Percentiles rank a stretch among this genome's conserved stretches.
Conservation (phyloP, 371 early-diverging fungal genomes). For the Rhizomucor miehei region DNA sequence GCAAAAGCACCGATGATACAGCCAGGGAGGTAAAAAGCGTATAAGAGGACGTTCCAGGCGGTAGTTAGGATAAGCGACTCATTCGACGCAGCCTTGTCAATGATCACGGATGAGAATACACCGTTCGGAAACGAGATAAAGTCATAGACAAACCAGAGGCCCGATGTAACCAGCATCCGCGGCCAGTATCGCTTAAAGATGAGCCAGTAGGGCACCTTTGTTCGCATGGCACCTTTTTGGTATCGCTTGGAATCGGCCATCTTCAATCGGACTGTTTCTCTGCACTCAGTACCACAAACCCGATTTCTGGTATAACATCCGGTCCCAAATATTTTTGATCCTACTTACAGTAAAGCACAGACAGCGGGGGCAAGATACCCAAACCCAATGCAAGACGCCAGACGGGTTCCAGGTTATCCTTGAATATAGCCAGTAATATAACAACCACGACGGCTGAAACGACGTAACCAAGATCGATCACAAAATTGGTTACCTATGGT, state of each 20-base stretch:
- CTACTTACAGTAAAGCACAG: slow-evolving; percentile 54
- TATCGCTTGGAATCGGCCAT: slow-evolving; percentile 57
- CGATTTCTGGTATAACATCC: no score
- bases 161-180: slow-evolving; percentile 51
- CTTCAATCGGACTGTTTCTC: slow-evolving; percentile 44
- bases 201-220: slow-evolving; percentile 56
- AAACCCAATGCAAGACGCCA: slow-evolving; percentile 59
- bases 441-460: slow-evolving; percentile 52
- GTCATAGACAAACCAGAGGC: slow-evolving; percentile 68
- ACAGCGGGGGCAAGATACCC: slow-evolving; percentile 57
- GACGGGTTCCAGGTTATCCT: slow-evolving; percentile 47
- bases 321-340: no score
- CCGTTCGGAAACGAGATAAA: slow-evolving; percentile 59
- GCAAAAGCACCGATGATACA: slow-evolving; percentile 49
- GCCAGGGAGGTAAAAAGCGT: slow-evolving; percentile 61
- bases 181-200: slow-evolving; percentile 61
- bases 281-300: no score
- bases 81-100: slow-evolving; percentile 40
- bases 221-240: slow-evolving; percentile 44
- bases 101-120: slow-evolving; percentile 53
- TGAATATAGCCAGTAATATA: slow-evolving; percentile 49
- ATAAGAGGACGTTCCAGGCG: slow-evolving; percentile 59
- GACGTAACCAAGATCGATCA: slow-evolving; percentile 58
- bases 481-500: slow-evolving; percentile 47
- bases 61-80: slow-evolving; percentile 45